These are phyloP conservation scores for Sindora glabra DNA, from an alignment of 306 rosid genomes.

Conservation along the genomic window DNA sequence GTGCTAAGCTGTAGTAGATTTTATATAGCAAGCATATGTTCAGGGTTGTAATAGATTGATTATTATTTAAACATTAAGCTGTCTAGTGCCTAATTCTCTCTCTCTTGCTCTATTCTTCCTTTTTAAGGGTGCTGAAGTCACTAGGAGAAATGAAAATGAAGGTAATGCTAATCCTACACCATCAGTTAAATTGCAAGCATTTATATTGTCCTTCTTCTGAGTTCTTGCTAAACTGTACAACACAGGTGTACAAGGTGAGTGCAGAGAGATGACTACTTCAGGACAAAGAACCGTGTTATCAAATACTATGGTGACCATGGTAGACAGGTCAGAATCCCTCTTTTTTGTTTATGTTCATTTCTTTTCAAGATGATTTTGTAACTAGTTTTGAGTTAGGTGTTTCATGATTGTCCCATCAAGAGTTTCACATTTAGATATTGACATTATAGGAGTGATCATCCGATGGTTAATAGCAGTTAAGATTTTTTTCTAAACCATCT, in stretches of 20 bases:
- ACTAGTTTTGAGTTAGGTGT: background rate
- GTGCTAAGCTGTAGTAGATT: constrained; percentile 32
- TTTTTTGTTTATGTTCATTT: background rate
- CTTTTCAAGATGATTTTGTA: background rate
- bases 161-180: constrained; percentile 19
- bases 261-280: constrained; percentile 19
- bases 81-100: constrained; percentile 12
- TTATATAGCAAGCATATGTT: too few species aligned
- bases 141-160: constrained; percentile 28
- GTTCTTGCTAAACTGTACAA: constrained; percentile 17
- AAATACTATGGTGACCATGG: constrained; percentile 11
- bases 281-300: constrained; percentile 25
- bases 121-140: constrained; percentile 40
- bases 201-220: too few species aligned
- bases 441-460: too few species aligned
- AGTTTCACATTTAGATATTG: background rate
- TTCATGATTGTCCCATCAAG: too few species aligned
- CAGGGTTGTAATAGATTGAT: too few species aligned
- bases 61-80: background rate
- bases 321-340: constrained; percentile 38
- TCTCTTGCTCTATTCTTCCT: background rate
- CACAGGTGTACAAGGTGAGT: constrained; percentile 38
- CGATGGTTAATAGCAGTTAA: too few species aligned
- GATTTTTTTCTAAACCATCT: background rate
- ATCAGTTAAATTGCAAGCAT: too few species aligned